These are phyloP conservation scores for Sporothrix protearum DNA, from an alignment of 2,329 filamentous ascomycete species.

Conservation along the genomic window DNA sequence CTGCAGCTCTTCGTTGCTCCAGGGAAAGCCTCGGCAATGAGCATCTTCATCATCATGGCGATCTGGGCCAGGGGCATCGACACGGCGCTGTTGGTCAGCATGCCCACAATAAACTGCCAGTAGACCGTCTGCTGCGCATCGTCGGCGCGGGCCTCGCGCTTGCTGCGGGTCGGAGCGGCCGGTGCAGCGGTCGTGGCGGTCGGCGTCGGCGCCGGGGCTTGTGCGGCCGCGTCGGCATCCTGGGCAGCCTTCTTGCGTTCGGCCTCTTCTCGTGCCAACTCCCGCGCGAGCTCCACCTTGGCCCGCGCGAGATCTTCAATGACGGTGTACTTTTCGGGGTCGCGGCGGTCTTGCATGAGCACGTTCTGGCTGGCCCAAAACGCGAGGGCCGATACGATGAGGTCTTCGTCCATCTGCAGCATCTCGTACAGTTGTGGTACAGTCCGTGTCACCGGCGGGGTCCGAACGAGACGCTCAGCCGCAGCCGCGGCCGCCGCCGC, in stretches of 20 bases:
- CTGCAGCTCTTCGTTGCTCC: conserved; percentile 81
- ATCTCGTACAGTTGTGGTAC: conserved; percentile 52
- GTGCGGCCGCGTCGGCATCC: conserved; percentile 29
- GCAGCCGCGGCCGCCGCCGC: conserved; percentile 33
- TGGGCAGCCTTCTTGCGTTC: background rate
- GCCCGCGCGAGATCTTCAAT: conserved; percentile 51
- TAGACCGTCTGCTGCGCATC: conserved; percentile 63
- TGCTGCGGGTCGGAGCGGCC: conserved; percentile 34
- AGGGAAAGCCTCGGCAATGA: conserved; percentile 83
- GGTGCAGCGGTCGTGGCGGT: conserved; percentile 1
- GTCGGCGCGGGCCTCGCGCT: conserved; percentile 46
- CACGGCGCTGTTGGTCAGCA: conserved; percentile 86
- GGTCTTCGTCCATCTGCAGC: conserved; percentile 70
- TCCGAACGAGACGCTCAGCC: conserved; percentile 16
- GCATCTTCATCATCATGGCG: conserved; percentile 91
- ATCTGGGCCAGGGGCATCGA: conserved; percentile 79
- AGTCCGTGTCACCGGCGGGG: conserved; percentile 40
- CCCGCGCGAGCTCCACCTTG: conserved; percentile 32
- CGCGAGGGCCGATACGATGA: conserved; percentile 62
- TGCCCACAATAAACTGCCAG: conserved; percentile 87
- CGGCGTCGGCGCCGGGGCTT: conserved; percentile 29
- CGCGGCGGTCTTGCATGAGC: conserved; percentile 44
- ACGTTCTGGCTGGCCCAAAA: conserved; percentile 72
- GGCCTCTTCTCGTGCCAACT: conserved; percentile 30
- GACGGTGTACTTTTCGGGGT: conserved; percentile 59